Evolutionary conservation across 495 filamentous ascomycete species (phyloP).

Genomic region (Margaritispora aquatica): DNA sequence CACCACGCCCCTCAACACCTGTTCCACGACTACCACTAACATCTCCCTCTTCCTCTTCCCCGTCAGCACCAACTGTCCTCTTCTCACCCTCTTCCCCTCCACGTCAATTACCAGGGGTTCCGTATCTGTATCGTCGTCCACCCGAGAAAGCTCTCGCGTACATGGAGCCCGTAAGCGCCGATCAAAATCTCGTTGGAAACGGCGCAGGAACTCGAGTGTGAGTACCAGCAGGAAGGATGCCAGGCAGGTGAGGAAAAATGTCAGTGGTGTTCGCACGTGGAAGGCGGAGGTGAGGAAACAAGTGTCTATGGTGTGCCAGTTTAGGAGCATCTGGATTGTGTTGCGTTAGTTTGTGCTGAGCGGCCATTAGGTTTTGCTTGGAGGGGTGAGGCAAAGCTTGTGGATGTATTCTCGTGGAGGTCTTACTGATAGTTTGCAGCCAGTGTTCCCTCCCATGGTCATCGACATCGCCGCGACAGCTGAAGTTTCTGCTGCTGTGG

Average conservation of each 20-base stretch:
- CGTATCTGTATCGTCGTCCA: slow-evolving; percentile 4
- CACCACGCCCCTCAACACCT: slow-evolving; percentile 8
- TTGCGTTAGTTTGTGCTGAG: neutral
- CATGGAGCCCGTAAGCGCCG: neutral
- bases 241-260: slow-evolving; percentile 12
- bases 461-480: neutral
- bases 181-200: slow-evolving; percentile 8
- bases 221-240: slow-evolving; percentile 15
- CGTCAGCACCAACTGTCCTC: neutral
- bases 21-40: slow-evolving; percentile 1
- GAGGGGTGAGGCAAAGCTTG: no score
- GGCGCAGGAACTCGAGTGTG: slow-evolving; percentile 12
- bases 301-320: slow-evolving; percentile 16
- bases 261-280: slow-evolving; percentile 9
- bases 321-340: slow-evolving; percentile 12
- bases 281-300: slow-evolving; percentile 13
- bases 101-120: slow-evolving; percentile 1
- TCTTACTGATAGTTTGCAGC: slow-evolving; percentile 6
- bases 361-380: no score
- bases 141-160: neutral
- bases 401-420: no score
- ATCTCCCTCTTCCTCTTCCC: neutral
- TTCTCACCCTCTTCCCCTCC: neutral
- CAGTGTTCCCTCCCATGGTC: neutral
- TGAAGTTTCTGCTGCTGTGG: neutral